These are phyloP conservation scores for Fomitopsis palustris DNA, from an alignment of 1,284 basidiomycete genomes.

Conservation along the genomic window DNA sequence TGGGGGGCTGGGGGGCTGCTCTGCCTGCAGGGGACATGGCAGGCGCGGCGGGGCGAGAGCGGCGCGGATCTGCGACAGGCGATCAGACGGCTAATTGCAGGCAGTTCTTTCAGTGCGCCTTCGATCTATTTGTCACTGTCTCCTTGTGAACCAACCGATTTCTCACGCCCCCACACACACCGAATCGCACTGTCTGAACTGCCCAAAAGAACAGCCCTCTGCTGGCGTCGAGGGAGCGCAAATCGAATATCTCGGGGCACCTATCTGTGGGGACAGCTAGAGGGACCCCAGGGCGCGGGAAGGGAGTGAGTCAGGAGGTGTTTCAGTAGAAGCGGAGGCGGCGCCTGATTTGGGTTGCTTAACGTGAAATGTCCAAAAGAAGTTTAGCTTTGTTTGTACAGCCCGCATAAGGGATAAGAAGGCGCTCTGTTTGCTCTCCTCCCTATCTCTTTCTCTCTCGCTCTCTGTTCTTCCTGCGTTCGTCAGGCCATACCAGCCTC, in stretches of 20 bases:
- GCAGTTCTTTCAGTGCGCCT: conserved; percentile 12
- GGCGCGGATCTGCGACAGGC: conserved; percentile 5
- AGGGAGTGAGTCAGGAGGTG: conserved; percentile 4
- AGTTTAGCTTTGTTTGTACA: conserved; percentile 39
- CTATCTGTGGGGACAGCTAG: background rate
- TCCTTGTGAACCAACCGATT: conserved; percentile 22
- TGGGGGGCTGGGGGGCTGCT: background rate
- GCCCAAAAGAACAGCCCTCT: background rate
- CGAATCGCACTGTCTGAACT: background rate
- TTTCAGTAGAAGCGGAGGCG: conserved; percentile 19
- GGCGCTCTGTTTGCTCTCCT: conserved; percentile 29
- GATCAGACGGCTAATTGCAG: conserved; percentile 3
- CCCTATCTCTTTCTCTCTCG: conserved; percentile 32
- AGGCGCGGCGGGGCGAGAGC: background rate
- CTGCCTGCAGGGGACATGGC: background rate
- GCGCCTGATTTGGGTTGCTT: conserved; percentile 17
- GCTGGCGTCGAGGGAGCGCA: background rate
- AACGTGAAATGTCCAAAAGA: conserved; percentile 26
- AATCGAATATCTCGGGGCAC: background rate
- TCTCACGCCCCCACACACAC: conserved; percentile 12
- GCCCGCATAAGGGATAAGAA: conserved; percentile 53
- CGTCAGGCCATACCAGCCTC: conserved; percentile 23
- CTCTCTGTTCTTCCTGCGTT: conserved; percentile 27
- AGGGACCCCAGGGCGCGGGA: background rate
- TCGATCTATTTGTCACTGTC: conserved; percentile 18